Base-by-base conservation (phyloP, 2,329 filamentous ascomycete species). In the Bretziella fagacearum region DNA sequence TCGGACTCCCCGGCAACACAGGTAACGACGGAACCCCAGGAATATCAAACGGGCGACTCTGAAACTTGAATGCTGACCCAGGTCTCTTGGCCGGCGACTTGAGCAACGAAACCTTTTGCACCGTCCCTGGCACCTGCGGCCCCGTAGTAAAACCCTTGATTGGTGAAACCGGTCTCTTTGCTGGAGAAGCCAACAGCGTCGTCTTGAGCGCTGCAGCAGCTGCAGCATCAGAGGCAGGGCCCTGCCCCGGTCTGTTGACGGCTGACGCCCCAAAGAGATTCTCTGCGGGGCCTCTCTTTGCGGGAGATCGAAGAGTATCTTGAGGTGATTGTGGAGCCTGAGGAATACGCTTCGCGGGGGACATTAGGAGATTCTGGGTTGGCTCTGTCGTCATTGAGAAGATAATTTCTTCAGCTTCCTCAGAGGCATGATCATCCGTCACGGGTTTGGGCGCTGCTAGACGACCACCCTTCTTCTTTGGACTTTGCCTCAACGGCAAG, bases 401-500 rank as follows among this genome's bases (percentile, higher is more conserved):
- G 2, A 37, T 8, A 15, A 20, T 46, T n/a, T 20, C 35, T 2
- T 4, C 15, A 8, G 11, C 15, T 8, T 39, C 35, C 10, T 39
- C 27, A n/a, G 27, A n/a, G 27, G 27, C 27, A 30, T 30, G 27
- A 25, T 23, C 26, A 18, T 10, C 25, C 32, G 22, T 15, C 23
- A 17, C 20, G 8, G 20, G 27, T 17, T 30, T 30, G 13, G 22
- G 29, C 17, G 20, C 37, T 10, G 36, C 27, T 5, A 43, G 17
- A 7, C 37, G 37, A 33, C n/a, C n/a, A n/a, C 45, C 45, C 18
- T 44, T 47, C 56, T 74, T 77, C 41, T 73, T 58, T 1, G 74
- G 73, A 49, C 66, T 71, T 60, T 70, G 74, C 60, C 66, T 66
- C 57, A 77, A 60, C 1, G 69, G 63, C 1, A 65, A 65, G 53